Evolutionary conservation across 352 stramenopile genomes (phyloP), one percentile per base, ranked within the genome.

Genomic region (Pythium phragmiticola): DNA sequence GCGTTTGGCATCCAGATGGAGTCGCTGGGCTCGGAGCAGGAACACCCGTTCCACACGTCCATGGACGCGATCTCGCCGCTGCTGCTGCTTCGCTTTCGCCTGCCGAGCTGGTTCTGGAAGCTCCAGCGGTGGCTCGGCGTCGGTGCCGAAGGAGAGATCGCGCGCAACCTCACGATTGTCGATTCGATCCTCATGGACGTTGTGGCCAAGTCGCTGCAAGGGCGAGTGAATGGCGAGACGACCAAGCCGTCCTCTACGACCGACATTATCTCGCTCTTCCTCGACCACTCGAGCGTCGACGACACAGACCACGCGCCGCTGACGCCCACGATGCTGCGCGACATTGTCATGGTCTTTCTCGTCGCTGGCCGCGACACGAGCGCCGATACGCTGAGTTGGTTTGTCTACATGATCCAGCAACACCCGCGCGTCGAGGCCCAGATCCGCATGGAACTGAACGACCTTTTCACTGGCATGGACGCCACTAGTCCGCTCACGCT

Each of bases 351-450:
- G 33, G 74, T 72, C 9, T 83, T 83, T 21, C 65, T 82, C 11
- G 58, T 87, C 13, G 77, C 73, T 2, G 77, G 75, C 0, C 65
- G 75, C 11, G 77, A 87, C 57, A 89, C 84, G 0, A 88, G 77
- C 6, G 78, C 84, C 1, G 73, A 80, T 41, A 74, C 78, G 11
- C 56, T 93, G 11, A 74, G 63, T 21, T 93, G 84, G 82, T 78
- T 87, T 55, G 63, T 88, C 33, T 78, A 78, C 51, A 61, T 75
- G 58, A 60, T 90, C 13, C 67, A 68, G 14, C 63, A 68, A 19
- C 73, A 90, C 34, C 82, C 80, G 2, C 23, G 72, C 4, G 76
- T 85, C 0, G 65, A 77, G 45, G 17, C 63, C 6, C 68, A 75
- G 42, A 71, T 87, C 19, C 65, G 68, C 16, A 14, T 67, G 2